Percentiles rank a stretch among this genome's conserved stretches.
phyloP scores from a whole-genome alignment of 441 rosid genomes.

The Capsella rubella region DNA sequence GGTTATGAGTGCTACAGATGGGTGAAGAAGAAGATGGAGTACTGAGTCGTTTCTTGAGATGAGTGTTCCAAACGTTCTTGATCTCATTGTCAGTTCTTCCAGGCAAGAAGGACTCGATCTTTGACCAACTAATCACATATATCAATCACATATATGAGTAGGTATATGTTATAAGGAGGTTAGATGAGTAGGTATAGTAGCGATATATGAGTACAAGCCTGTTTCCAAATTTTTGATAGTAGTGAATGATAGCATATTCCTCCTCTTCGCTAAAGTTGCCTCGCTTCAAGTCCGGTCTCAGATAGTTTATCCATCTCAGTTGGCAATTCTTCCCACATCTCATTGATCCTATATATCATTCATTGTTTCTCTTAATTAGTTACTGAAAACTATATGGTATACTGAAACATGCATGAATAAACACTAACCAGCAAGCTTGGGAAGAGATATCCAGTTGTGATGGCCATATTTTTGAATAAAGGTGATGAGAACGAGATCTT shows the following conservation, averaged over 20 bases:
- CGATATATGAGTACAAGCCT: slow-evolving; percentile 34
- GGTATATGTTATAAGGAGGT: neutral
- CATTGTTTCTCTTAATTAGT: neutral
- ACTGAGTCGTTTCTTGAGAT: slow-evolving; percentile 55
- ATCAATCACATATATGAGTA: neutral
- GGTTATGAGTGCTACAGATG: slow-evolving; percentile 19
- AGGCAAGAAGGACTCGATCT: slow-evolving; percentile 57
- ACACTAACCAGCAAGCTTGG: slow-evolving; percentile 62
- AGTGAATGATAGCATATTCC: slow-evolving; percentile 56
- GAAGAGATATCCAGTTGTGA: slow-evolving; percentile 71
- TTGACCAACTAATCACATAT: slow-evolving; percentile 55
- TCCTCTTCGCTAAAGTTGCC: slow-evolving; percentile 67
- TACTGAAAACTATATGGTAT: neutral
- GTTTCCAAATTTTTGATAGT: slow-evolving; percentile 63
- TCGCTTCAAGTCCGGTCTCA: slow-evolving; percentile 71
- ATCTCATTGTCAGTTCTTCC: slow-evolving; percentile 77
- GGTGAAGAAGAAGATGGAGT: slow-evolving; percentile 3
- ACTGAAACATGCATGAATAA: slow-evolving; percentile 4
- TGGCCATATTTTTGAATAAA: slow-evolving; percentile 70
- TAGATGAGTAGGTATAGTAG: neutral
- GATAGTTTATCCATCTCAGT: slow-evolving; percentile 74
- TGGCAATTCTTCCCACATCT: slow-evolving; percentile 80
- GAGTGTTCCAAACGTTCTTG: slow-evolving; percentile 72
- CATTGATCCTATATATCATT: slow-evolving; percentile 52
- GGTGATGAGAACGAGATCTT: slow-evolving; percentile 64